A percentile compares a stretch with the other conserved stretches of the same genome.
Conservation (phyloP, 768 basidiomycete species). For the Rhodosporidiobolus sp. region DNA sequence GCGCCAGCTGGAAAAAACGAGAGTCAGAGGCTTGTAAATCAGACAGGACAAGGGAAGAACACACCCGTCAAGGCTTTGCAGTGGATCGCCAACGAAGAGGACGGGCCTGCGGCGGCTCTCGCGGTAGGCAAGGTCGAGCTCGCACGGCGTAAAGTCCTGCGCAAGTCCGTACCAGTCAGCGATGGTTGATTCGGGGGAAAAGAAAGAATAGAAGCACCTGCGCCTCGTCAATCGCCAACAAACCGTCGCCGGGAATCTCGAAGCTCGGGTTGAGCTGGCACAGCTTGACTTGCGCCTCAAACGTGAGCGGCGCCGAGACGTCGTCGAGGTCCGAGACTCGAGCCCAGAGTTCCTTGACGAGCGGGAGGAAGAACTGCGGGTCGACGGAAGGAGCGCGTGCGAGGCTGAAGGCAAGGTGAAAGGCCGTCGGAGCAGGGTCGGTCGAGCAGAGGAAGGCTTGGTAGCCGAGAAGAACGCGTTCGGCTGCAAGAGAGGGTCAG, state of each 20-base stretch:
- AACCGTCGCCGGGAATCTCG: neutral
- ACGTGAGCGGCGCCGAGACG: neutral
- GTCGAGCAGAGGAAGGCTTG: neutral
- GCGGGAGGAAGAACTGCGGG: neutral
- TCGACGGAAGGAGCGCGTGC: neutral
- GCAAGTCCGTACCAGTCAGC: too few species aligned
- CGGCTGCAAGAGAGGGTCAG: neutral
- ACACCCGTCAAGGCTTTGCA: conserved; percentile 9
- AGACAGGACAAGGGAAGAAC: neutral
- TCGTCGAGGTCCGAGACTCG: conserved; percentile 9
- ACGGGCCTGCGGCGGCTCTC: neutral
- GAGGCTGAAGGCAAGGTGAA: neutral
- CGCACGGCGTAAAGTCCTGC: conserved; percentile 7
- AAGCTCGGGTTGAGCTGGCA: neutral
- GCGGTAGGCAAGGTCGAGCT: neutral
- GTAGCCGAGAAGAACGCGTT: neutral
- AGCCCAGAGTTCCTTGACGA: neutral
- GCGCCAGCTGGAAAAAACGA: neutral
- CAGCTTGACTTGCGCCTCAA: conserved; percentile 1
- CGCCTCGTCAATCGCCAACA: conserved; percentile 6
- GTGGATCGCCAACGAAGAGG: conserved; percentile 1
- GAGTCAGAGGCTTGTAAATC: neutral
- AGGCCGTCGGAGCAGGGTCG: neutral
- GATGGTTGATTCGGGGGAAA: neutral
- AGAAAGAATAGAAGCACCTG: conserved; percentile 1